Conservation (phyloP, 2,329 filamentous ascomycete genomes). For the Lasiodiplodia citricola region DNA sequence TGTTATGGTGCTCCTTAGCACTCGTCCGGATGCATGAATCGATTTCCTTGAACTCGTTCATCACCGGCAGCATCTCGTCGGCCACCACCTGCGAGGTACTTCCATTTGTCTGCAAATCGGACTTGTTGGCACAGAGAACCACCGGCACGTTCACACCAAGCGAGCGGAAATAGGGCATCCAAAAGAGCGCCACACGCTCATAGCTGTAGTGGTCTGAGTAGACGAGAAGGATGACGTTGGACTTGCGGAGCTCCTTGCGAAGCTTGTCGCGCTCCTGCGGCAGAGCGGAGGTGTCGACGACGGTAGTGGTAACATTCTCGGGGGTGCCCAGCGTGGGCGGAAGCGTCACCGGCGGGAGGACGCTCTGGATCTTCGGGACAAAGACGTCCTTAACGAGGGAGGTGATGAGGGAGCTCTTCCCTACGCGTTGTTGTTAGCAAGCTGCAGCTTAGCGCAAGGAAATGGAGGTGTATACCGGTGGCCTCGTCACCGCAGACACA, state of each 20-base stretch:
- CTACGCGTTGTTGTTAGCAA: slow-evolving; percentile 32
- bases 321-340: slow-evolving; percentile 91
- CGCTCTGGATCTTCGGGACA: slow-evolving; percentile 91
- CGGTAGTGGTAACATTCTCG: slow-evolving; percentile 95
- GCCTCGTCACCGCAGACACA: slow-evolving; percentile 97
- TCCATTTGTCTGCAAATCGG: slow-evolving; percentile 78
- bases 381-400: slow-evolving; percentile 97
- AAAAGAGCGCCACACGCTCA: slow-evolving; percentile 94
- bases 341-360: slow-evolving; percentile 93
- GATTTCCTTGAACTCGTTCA: slow-evolving; percentile 98
- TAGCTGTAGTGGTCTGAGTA: slow-evolving; percentile 99
- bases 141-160: slow-evolving; percentile 98
- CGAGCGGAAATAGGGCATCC: slow-evolving; percentile 97
- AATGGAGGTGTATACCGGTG: slow-evolving; percentile 60
- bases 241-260: slow-evolving; percentile 93
- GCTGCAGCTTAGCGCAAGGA: background rate
- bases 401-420: slow-evolving; percentile 70
- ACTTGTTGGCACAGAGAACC: slow-evolving; percentile 95
- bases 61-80: slow-evolving; percentile 97
- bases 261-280: slow-evolving; percentile 90
- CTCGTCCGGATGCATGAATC: slow-evolving; percentile 97
- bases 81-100: slow-evolving; percentile 85
- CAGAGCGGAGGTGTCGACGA: slow-evolving; percentile 94
- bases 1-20: slow-evolving; percentile 87
- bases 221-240: slow-evolving; percentile 93